phyloP scores from a whole-genome alignment of 2,329 filamentous ascomycete genomes.

The Curvularia sp. region DNA sequence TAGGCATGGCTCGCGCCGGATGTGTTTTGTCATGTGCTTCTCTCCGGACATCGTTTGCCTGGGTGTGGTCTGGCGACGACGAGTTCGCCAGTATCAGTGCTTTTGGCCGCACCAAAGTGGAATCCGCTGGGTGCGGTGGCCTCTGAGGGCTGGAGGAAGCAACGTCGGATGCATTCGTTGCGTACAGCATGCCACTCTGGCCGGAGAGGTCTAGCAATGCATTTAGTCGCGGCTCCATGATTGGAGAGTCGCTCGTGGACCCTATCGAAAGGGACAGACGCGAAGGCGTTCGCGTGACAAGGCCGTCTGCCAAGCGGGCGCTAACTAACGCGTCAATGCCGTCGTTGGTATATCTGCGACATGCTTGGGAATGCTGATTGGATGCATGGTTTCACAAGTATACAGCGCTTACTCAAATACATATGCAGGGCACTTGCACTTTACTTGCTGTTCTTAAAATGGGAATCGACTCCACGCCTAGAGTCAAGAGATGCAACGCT shows the following conservation, averaged over 20 bases:
- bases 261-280: conserved; percentile 15
- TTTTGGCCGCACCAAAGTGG: conserved; percentile 13
- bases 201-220: conserved; percentile 14
- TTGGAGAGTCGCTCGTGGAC: conserved; percentile 15
- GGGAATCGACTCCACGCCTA: background rate
- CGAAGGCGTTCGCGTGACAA: conserved; percentile 13
- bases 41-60: conserved; percentile 11
- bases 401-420: background rate
- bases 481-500: background rate
- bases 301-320: conserved; percentile 14
- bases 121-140: conserved; percentile 8
- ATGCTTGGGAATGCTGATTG: background rate
- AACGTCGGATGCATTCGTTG: conserved; percentile 2
- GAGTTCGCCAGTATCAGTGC: conserved; percentile 15
- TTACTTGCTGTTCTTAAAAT: background rate
- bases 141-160: conserved; percentile 6
- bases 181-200: conserved; percentile 8
- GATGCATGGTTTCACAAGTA: background rate
- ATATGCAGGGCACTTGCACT: background rate
- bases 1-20: conserved; percentile 24
- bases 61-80: conserved; percentile 6
- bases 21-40: conserved; percentile 9
- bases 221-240: conserved; percentile 20
- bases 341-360: conserved; percentile 2
- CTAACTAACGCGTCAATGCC: conserved; percentile 14